Percentiles rank a stretch among this genome's conserved stretches.
These are phyloP conservation scores for Epichloe uncinata DNA, from an alignment of 2,329 filamentous ascomycete genomes.

Conservation along the genomic window DNA sequence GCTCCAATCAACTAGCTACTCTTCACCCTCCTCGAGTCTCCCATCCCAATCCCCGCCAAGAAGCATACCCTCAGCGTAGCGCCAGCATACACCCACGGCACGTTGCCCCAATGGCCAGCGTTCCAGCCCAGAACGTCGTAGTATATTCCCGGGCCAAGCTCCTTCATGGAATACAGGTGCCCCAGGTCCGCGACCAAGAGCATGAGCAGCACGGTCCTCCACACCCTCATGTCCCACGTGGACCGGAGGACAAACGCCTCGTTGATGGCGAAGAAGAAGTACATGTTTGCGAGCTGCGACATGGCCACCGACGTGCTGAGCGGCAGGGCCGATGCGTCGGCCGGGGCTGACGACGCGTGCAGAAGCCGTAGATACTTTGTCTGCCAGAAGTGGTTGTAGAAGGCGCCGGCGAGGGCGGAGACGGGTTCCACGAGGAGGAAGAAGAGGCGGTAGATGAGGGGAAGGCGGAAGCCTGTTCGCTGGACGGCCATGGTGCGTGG, in stretches of 20 bases:
- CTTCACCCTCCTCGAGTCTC: slow-evolving; percentile 12
- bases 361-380: slow-evolving; percentile 51
- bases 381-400: slow-evolving; percentile 36
- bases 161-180: slow-evolving; percentile 54
- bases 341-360: slow-evolving; percentile 33
- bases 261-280: slow-evolving; percentile 58
- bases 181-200: slow-evolving; percentile 65
- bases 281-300: slow-evolving; percentile 66
- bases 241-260: slow-evolving; percentile 62
- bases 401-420: slow-evolving; percentile 39
- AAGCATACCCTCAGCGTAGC: slow-evolving; percentile 47
- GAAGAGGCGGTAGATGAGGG: slow-evolving; percentile 53
- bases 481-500: not conserved
- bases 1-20: not conserved
- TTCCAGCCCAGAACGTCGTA: slow-evolving; percentile 52
- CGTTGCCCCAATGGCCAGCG: slow-evolving; percentile 53
- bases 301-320: slow-evolving; percentile 52
- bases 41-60: slow-evolving; percentile 41
- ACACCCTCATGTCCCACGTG: slow-evolving; percentile 55
- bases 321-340: slow-evolving; percentile 27
- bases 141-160: slow-evolving; percentile 48
- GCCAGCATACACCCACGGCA: slow-evolving; percentile 57
- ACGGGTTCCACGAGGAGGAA: slow-evolving; percentile 60
- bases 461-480: slow-evolving; percentile 32
- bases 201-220: slow-evolving; percentile 52